Evolutionary conservation across 139 green algal genomes (phyloP).

Genomic region (Chlorella sp.): DNA sequence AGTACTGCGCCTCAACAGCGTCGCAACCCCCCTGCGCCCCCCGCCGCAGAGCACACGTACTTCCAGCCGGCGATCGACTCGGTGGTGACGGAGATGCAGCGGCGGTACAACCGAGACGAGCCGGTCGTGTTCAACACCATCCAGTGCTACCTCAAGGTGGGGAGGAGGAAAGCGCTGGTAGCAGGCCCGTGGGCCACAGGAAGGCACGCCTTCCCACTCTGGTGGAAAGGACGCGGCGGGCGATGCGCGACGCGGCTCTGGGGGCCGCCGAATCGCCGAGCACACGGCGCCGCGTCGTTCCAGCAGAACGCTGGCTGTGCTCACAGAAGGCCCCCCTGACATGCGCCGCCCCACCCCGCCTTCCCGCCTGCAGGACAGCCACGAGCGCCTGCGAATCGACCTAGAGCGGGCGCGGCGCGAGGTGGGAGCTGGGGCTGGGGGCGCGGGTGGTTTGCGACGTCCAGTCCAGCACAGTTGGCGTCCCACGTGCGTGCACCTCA

Average conservation of each 20-base stretch:
- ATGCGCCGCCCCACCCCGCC: too few species aligned
- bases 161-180: too few species aligned
- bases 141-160: conserved; percentile 31
- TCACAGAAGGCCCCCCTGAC: too few species aligned
- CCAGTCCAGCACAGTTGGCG: background rate
- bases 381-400: conserved; percentile 60
- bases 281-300: too few species aligned
- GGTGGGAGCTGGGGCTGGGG: conserved; percentile 27
- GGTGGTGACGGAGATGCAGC: conserved; percentile 70
- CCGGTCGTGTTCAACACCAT: conserved; percentile 23
- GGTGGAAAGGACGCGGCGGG: too few species aligned
- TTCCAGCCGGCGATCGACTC: conserved; percentile 91
- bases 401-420: conserved; percentile 63
- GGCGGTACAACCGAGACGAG: conserved; percentile 62
- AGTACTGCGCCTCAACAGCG: too few species aligned
- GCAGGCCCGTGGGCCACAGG: too few species aligned
- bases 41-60: conserved; percentile 89
- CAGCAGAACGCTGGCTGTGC: too few species aligned
- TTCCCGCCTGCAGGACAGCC: conserved; percentile 80
- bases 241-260: too few species aligned
- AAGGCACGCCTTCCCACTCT: too few species aligned
- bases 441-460: background rate
- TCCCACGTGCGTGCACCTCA: background rate
- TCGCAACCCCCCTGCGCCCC: too few species aligned
- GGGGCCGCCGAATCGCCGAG: too few species aligned